Percentiles rank a stretch among this genome's conserved stretches.
phyloP scores from a whole-genome alignment of 2,329 filamentous ascomycete genomes.

The Colletotrichum godetiae region DNA sequence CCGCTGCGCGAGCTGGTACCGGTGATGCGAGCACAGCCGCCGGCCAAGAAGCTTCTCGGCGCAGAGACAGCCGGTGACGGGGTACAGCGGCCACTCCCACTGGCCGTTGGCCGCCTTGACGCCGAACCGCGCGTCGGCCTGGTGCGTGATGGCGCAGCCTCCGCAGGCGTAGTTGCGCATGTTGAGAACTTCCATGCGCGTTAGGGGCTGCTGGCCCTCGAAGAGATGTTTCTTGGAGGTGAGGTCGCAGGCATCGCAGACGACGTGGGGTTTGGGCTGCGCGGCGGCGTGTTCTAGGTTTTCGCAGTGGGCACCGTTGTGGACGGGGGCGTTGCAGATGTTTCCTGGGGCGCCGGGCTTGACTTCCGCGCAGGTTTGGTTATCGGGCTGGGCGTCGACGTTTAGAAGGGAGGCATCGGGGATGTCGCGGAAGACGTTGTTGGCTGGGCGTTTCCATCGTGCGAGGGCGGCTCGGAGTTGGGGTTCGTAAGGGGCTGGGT shows the following conservation, averaged over 20 bases:
- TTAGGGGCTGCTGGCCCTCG: slow-evolving; percentile 25
- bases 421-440: slow-evolving; percentile 32
- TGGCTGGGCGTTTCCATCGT: slow-evolving; percentile 25
- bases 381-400: neutral
- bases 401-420: slow-evolving; percentile 17
- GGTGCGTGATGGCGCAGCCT: slow-evolving; percentile 39
- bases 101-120: neutral
- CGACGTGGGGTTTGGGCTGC: neutral
- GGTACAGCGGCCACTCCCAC: slow-evolving; percentile 1
- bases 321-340: neutral
- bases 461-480: slow-evolving; percentile 11
- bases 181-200: slow-evolving; percentile 39
- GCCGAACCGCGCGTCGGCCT: slow-evolving; percentile 1
- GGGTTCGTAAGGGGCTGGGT: neutral
- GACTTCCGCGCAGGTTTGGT: slow-evolving; percentile 20
- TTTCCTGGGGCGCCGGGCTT: neutral
- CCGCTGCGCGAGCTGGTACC: slow-evolving; percentile 42
- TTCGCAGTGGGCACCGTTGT: slow-evolving; percentile 34
- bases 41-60: slow-evolving; percentile 46
- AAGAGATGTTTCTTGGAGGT: slow-evolving; percentile 38
- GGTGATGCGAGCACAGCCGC: slow-evolving; percentile 49
- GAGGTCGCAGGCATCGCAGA: slow-evolving; percentile 43
- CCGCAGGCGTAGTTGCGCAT: slow-evolving; percentile 52
- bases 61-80: slow-evolving; percentile 51
- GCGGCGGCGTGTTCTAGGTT: slow-evolving; percentile 34